These are phyloP conservation scores for Apophysomyces elegans DNA, from an alignment of 371 early-diverging fungal species.

Conservation along the genomic window DNA sequence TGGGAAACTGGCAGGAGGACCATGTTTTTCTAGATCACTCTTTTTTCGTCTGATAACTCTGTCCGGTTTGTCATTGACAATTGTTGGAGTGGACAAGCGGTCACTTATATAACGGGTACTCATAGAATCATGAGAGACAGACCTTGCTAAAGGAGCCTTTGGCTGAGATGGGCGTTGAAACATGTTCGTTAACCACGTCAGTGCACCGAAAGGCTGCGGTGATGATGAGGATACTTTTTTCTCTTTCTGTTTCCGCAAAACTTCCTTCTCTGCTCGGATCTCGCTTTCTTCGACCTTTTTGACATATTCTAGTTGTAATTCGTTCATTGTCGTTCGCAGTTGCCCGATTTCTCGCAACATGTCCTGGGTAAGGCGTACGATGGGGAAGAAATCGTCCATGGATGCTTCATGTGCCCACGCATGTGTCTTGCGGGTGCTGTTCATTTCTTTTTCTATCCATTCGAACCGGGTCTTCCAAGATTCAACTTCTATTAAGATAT, in stretches of 20 bases:
- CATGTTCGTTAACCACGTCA: conserved; percentile 32
- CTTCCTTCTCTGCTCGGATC: conserved; percentile 50
- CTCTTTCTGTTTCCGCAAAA: conserved; percentile 32
- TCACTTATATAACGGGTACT: neutral
- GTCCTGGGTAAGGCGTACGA: conserved; percentile 61
- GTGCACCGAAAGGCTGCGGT: conserved; percentile 11
- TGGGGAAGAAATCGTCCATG: conserved; percentile 60
- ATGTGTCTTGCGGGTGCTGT: conserved; percentile 17
- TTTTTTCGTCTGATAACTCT: neutral
- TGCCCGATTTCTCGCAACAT: conserved; percentile 66
- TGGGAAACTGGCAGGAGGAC: conserved; percentile 6
- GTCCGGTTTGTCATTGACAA: conserved; percentile 1
- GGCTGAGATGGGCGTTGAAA: conserved; percentile 21
- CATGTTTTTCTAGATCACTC: conserved; percentile 1
- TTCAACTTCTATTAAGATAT: conserved; percentile 64
- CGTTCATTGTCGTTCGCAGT: conserved; percentile 65
- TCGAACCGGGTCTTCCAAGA: conserved; percentile 52
- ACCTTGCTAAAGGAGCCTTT: neutral
- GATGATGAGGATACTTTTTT: neutral
- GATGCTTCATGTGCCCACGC: conserved; percentile 27
- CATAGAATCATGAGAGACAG: neutral
- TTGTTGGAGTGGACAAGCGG: neutral
- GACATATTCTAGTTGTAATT: conserved; percentile 66
- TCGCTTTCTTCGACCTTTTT: conserved; percentile 55
- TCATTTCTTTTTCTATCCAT: conserved; percentile 51